Evolutionary conservation across 2,329 filamentous ascomycete genomes (phyloP), one percentile per base, ranked within the genome.

Genomic region (Fusarium xyrophilum): DNA sequence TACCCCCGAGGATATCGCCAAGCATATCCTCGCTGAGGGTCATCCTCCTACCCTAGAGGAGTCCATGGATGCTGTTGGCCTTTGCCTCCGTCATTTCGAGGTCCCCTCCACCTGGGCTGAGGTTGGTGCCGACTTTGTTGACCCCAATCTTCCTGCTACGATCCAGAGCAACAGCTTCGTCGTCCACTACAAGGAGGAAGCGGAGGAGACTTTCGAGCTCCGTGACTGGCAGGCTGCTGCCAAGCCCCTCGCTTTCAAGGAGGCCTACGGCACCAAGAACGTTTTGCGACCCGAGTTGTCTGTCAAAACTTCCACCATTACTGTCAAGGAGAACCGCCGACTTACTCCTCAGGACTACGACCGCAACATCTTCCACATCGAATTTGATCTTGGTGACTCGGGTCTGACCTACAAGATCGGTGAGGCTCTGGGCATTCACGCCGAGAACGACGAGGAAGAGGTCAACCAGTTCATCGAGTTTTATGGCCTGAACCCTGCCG

Each of bases 361-460:
- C 80, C 93, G 96, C 73, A 97, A 99, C 85, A 98, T 99, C 80
- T 99, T 99, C 90, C 96, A 99, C 83, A 98, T 99, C 67, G 96
- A 99, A 81, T 99, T 99, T 75, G 96, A 98, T 76, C 88, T 99
- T 27, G 95, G 95, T 64, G 82, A 90, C 75, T 97, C 95, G 35
- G 95, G 94, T 39, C 88, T 99, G 69, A 97, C 88, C 42, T 99
- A 99, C 82, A 93, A 97, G 77, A 98, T 99, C 75, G 96, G 96
- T 60, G 96, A 99, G 82, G 96, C 96, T 47, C 89, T 99, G 21
- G 96, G 96, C 70, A 94, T 99, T 67, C 96, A 99, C 79, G 93
- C 93, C 10, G 93, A 98, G 81, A 99, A 99, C 80, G 91, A 98
- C 78, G 85, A 89, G 47, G 82, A 84, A 46, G 86, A 96, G 65